Evolutionary conservation across 2,329 filamentous ascomycete species (phyloP), one percentile per base, ranked within the genome.

Genomic region (Colletotrichum viniferum): DNA sequence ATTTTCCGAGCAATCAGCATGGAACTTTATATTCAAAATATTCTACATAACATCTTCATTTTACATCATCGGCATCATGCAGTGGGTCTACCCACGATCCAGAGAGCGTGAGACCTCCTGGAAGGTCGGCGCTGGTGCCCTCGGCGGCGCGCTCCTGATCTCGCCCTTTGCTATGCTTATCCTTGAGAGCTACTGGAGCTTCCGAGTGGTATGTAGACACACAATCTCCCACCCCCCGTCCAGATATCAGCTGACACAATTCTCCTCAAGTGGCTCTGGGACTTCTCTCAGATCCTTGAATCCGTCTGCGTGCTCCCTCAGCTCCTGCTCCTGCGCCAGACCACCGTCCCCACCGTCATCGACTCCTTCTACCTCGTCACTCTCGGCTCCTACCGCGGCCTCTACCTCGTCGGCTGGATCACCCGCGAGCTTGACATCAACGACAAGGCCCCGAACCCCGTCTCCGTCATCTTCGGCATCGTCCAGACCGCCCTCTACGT

Each of bases 391-490:
- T 98, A 98, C 86, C 94, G 96, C 73, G 94, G 89, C 64, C 91
- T 98, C 77, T 98, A 98, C 85, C 93, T 98, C 76, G 84, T 98
- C 63, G 98, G 98, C 84, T 98, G 96, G 96, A 93, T 98, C 79
- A 86, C 91, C 76, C 92, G 94, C 36, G 89, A 88, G 74, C 85
- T 91, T 26, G 92, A 94, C 80, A 87, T 88, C 12, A 86, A 88
- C 34, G 90, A 91, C 79, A 83, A 86, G 56, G 86, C 88, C 77
- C 92, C 92, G 76, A 93, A 96, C 79, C 89, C 92, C 5, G 91
- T 96, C 12, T 93, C 94, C 9, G 91, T 97, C 82, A 91, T 97
- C 76, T 98, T 98, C 81, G 96, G 96, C 71, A 87, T 97, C 75
- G 88, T 98, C 30, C 96, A 98, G 86, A 98, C 96, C 0, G 92